Percentiles rank a stretch among this genome's conserved stretches.
These are phyloP conservation scores for Furcasterigmium furcatum DNA, from an alignment of 2,329 filamentous ascomycete genomes.

Conservation along the genomic window DNA sequence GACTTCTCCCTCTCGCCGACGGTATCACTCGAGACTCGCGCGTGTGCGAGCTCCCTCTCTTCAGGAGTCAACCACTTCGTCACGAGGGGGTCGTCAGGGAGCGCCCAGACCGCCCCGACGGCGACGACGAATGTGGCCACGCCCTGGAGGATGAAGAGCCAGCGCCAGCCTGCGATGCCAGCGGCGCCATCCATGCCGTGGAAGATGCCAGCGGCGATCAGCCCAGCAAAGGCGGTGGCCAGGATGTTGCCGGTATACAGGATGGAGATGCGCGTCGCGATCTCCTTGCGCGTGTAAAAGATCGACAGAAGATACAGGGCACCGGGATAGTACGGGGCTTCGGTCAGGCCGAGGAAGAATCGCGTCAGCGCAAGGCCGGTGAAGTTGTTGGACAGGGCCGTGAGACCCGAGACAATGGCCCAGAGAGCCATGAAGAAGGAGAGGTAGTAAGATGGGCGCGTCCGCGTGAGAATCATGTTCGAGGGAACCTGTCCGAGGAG, in stretches of 20 bases:
- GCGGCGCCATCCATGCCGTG: conserved; percentile 21
- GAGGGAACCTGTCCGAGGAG: conserved; percentile 23
- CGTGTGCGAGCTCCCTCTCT: conserved; percentile 36
- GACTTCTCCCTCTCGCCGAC: conserved; percentile 27
- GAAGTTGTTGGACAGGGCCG: conserved; percentile 20
- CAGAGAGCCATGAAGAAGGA: conserved; percentile 13
- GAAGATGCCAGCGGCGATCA: conserved; percentile 20
- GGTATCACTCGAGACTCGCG: conserved; percentile 27
- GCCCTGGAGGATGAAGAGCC: conserved; percentile 81
- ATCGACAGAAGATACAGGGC: conserved; percentile 21
- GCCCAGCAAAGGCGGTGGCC: conserved; percentile 20
- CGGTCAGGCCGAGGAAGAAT: conserved; percentile 20
- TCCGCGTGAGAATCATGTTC: conserved; percentile 11
- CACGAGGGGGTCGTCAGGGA: conserved; percentile 31
- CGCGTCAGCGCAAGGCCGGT: conserved; percentile 18
- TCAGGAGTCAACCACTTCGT: conserved; percentile 29
- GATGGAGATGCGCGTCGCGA: conserved; percentile 19
- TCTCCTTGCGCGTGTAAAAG: conserved; percentile 25
- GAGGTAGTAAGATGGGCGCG: conserved; percentile 9
- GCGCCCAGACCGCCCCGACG: conserved; percentile 24
- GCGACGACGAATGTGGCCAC: conserved; percentile 22
- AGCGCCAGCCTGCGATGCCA: conserved; percentile 61
- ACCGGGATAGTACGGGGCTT: conserved; percentile 23
- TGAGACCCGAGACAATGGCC: conserved; percentile 22
- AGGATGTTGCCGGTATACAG: conserved; percentile 23